These are phyloP conservation scores for Leucocoprinus leucothites DNA, from an alignment of 768 basidiomycete genomes.

Conservation along the genomic window DNA sequence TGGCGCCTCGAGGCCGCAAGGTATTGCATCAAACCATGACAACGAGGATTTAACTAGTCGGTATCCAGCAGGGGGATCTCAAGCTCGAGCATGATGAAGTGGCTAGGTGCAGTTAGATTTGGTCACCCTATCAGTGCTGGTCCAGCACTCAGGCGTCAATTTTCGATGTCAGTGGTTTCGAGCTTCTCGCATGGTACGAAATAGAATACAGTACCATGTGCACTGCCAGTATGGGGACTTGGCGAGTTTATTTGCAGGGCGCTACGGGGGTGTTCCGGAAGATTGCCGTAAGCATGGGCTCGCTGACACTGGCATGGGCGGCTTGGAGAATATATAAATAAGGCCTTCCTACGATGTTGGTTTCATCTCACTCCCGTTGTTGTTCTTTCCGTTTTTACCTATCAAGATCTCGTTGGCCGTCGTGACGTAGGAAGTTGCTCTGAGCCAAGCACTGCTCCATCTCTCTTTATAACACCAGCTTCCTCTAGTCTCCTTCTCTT, in stretches of 20 bases:
- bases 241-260: not conserved
- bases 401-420: not conserved
- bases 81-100: too few relatives aligned
- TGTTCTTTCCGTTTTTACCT: not conserved
- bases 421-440: too few relatives aligned
- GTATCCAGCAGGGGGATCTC: too few relatives aligned
- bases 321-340: conserved; percentile 5
- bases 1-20: not conserved
- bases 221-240: too few relatives aligned
- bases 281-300: not conserved
- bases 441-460: too few relatives aligned
- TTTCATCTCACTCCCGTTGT: not conserved
- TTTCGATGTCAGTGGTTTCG: too few relatives aligned
- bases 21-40: not conserved
- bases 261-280: not conserved
- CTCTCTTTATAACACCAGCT: not conserved
- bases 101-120: too few relatives aligned
- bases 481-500: not conserved
- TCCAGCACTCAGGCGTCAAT: too few relatives aligned
- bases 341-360: not conserved
- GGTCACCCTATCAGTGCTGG: too few relatives aligned
- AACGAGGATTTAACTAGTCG: not conserved
- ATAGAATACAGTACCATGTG: too few relatives aligned
- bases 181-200: too few relatives aligned
- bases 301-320: not conserved